phyloP scores from a whole-genome alignment of 805 yeast species.

The Candida krabiensis region DNA sequence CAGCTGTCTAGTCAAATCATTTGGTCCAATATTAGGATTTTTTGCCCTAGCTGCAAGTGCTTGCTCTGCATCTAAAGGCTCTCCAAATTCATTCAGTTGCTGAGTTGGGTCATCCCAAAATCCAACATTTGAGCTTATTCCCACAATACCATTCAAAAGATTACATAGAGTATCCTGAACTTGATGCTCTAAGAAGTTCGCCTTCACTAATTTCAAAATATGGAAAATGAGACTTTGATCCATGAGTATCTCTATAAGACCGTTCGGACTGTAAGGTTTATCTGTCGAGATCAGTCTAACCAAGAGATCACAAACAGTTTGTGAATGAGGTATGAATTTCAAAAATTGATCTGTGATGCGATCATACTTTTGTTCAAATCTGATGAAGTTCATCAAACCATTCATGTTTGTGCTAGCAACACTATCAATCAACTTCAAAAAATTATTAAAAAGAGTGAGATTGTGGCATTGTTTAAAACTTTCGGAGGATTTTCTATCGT shows the following conservation, averaged over 20 bases:
- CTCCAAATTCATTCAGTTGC: slow-evolving; percentile 49
- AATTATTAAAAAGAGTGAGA: slow-evolving; percentile 36
- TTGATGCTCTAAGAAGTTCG: slow-evolving; percentile 31
- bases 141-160: slow-evolving; percentile 86
- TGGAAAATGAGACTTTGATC: slow-evolving; percentile 67
- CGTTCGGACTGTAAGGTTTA: slow-evolving; percentile 84
- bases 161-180: slow-evolving; percentile 53
- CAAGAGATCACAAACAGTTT: slow-evolving; percentile 86
- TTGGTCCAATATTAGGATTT: slow-evolving; percentile 92
- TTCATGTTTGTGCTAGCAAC: slow-evolving; percentile 79
- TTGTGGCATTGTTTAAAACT: slow-evolving; percentile 28
- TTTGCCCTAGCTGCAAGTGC: slow-evolving; percentile 35
- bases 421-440: slow-evolving; percentile 84
- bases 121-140: slow-evolving; percentile 39
- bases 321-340: slow-evolving; percentile 74
- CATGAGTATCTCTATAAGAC: slow-evolving; percentile 72
- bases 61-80: slow-evolving; percentile 59
- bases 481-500: background rate
- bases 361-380: slow-evolving; percentile 36
- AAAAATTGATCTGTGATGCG: slow-evolving; percentile 73
- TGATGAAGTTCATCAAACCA: slow-evolving; percentile 69
- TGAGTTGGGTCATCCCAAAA: slow-evolving; percentile 28
- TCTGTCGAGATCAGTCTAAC: slow-evolving; percentile 88
- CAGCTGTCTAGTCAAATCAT: slow-evolving; percentile 85
- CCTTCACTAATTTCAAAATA: slow-evolving; percentile 65